Percentiles rank a stretch among this genome's conserved stretches.
Conservation (phyloP, 2,329 filamentous ascomycete genomes). For the Conoideocrella luteorostrata region DNA sequence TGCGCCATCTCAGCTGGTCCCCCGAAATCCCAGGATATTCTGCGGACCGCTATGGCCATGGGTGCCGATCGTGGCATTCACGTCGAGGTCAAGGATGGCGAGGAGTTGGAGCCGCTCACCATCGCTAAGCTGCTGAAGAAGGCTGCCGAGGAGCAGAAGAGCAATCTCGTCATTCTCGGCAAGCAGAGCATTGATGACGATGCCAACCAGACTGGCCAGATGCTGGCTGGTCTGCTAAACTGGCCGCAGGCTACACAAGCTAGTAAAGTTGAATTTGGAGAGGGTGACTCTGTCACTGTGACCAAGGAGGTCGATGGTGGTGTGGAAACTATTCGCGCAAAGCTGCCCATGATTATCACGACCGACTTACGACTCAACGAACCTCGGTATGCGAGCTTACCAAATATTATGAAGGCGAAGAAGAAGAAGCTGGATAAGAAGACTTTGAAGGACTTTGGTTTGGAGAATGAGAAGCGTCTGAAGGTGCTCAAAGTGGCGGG, state of each 20-base stretch:
- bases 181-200: constrained; percentile 99
- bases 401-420: constrained; percentile 99
- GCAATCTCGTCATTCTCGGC: constrained; percentile 87
- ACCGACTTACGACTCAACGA: constrained; percentile 93
- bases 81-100: constrained; percentile 70
- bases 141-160: constrained; percentile 75
- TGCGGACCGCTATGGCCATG: constrained; percentile 98
- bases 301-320: constrained; percentile 93
- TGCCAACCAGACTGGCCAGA: constrained; percentile 91
- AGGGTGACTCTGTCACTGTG: constrained; percentile 65
- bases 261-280: constrained; percentile 70
- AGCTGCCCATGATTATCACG: constrained; percentile 88
- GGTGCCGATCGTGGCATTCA: constrained; percentile 89
- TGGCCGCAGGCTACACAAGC: constrained; percentile 97
- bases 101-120: constrained; percentile 78
- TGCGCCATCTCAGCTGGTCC: constrained; percentile 84
- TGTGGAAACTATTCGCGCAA: constrained; percentile 78
- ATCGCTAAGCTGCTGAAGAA: constrained; percentile 84
- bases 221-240: constrained; percentile 85
- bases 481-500: constrained; percentile 86
- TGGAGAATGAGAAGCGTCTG: constrained; percentile 68
- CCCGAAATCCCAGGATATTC: constrained; percentile 76
- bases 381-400: constrained; percentile 89
- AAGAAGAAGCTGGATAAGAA: constrained; percentile 98
- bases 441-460: constrained; percentile 72